Evolutionary conservation across 108 stramenopile genomes (phyloP).

Genomic region (Epithemia pelagica): DNA sequence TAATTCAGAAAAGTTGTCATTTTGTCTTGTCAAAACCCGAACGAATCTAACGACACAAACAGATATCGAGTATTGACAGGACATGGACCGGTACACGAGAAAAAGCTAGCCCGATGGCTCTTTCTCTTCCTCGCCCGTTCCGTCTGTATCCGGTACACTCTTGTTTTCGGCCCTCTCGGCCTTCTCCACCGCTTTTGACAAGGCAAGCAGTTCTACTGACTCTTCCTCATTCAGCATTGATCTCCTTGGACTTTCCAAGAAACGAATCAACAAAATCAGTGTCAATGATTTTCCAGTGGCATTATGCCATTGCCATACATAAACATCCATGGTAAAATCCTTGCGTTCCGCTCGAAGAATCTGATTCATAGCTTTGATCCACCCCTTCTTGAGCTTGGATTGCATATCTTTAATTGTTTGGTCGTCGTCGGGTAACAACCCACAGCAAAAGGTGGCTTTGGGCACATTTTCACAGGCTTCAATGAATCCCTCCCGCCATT

Average conservation of each 20-base stretch:
- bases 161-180: neutral
- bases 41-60: too few relatives aligned
- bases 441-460: constrained; percentile 27
- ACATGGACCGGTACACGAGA: too few relatives aligned
- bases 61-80: too few relatives aligned
- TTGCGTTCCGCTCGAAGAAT: constrained; percentile 1
- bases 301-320: constrained; percentile 37
- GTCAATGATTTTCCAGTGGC: constrained; percentile 24
- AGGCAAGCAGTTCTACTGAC: neutral
- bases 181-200: neutral
- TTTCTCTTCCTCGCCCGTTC: neutral
- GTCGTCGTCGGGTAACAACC: constrained; percentile 19
- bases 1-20: too few relatives aligned
- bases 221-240: neutral
- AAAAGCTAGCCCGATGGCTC: neutral
- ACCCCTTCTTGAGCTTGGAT: constrained; percentile 17
- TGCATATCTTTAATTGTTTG: constrained; percentile 15
- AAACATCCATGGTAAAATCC: constrained; percentile 28
- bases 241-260: constrained; percentile 9
- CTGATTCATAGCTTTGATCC: constrained; percentile 19
- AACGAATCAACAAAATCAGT: constrained; percentile 34
- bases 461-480: constrained; percentile 28
- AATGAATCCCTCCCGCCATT: constrained; percentile 19
- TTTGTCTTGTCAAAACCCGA: too few relatives aligned
- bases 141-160: neutral